A percentile compares a stretch with the other conserved stretches of the same genome.
These are phyloP conservation scores for Pleodorina starrii DNA, from an alignment of 139 green algal species.

Conservation along the genomic window DNA sequence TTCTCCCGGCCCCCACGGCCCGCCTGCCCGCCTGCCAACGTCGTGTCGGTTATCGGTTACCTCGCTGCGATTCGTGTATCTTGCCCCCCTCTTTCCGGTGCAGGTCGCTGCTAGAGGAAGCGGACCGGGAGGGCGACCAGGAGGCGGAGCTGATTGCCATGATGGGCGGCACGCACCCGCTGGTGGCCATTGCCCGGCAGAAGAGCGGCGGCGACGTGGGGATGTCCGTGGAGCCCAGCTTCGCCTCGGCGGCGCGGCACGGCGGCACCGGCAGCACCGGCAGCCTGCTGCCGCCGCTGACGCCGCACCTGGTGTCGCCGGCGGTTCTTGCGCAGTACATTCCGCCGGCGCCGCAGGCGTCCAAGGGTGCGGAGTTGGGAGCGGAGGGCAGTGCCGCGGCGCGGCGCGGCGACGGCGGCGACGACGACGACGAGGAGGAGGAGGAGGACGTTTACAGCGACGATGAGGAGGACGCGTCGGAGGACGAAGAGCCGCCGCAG, in stretches of 20 bases:
- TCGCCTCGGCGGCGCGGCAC: constrained; percentile 18
- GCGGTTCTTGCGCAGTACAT: constrained; percentile 1
- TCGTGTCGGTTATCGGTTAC: too few relatives aligned
- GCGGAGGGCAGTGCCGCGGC: neutral
- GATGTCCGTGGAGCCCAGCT: constrained; percentile 21
- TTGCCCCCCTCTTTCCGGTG: neutral
- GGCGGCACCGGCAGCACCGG: neutral
- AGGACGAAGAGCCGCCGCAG: neutral
- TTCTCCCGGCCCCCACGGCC: too few relatives aligned
- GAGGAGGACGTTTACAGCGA: too few relatives aligned
- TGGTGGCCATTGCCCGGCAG: neutral
- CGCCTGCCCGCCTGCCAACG: too few relatives aligned
- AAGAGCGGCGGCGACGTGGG: neutral
- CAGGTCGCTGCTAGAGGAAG: constrained; percentile 31
- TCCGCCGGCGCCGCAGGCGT: neutral
- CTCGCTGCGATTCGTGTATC: too few relatives aligned
- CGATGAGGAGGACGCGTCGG: neutral
- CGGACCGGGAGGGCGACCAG: neutral
- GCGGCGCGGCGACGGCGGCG: neutral
- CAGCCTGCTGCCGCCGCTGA: constrained; percentile 18
- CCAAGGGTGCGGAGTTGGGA: neutral
- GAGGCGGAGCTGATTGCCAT: constrained; percentile 14
- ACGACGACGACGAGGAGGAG: neutral
- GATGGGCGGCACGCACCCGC: neutral
- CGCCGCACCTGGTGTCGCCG: neutral